These are phyloP conservation scores for Priceomyces melissophilus DNA, from an alignment of 805 yeast genomes.

Conservation along the genomic window DNA sequence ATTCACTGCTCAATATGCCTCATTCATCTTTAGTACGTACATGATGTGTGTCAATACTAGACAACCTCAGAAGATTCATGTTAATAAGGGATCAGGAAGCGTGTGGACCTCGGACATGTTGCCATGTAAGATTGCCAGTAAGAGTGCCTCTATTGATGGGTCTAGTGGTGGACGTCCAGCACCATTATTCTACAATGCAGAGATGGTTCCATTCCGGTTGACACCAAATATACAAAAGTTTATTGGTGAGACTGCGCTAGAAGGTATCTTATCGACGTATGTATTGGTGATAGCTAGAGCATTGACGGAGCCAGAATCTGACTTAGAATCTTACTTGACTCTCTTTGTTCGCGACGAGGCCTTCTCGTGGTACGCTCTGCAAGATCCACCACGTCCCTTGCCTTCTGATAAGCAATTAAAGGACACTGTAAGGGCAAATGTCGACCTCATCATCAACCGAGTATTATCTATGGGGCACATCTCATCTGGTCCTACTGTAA, in stretches of 20 bases:
- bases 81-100: constrained; percentile 77
- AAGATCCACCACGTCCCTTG: constrained; percentile 66
- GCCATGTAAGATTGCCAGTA: constrained; percentile 75
- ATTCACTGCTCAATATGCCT: constrained; percentile 91
- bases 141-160: constrained; percentile 45
- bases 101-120: constrained; percentile 95
- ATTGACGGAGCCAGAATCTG: constrained; percentile 86
- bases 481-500: constrained; percentile 63
- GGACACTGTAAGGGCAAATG: constrained; percentile 85
- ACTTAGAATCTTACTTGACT: constrained; percentile 86
- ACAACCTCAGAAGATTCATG: constrained; percentile 88
- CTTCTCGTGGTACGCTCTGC: constrained; percentile 88
- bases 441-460: constrained; percentile 76
- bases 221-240: constrained; percentile 93
- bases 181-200: constrained; percentile 88
- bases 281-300: constrained; percentile 84
- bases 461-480: constrained; percentile 66
- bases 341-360: constrained; percentile 94
- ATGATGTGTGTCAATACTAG: constrained; percentile 92
- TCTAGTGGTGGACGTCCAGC: constrained; percentile 52
- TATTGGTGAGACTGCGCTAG: constrained; percentile 91
- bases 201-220: constrained; percentile 91
- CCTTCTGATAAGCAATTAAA: constrained; percentile 81
- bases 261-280: constrained; percentile 85
- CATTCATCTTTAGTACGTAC: constrained; percentile 86